These are phyloP conservation scores for Cladosporium halotolerans DNA, from an alignment of 2,329 filamentous ascomycete species.

Conservation along the genomic window DNA sequence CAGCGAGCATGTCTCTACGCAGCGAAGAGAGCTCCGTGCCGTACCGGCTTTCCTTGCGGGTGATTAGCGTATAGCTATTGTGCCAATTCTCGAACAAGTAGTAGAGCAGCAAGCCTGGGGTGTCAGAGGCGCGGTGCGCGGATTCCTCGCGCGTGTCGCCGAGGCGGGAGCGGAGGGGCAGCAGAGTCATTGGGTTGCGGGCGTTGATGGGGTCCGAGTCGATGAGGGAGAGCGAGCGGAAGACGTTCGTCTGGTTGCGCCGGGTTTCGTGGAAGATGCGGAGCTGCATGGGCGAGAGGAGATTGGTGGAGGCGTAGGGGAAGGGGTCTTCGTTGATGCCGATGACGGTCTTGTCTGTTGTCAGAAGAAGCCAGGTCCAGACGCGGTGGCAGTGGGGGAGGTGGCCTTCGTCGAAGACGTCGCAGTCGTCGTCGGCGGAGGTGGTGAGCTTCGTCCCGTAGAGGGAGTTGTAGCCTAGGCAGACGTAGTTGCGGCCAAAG, in stretches of 20 bases:
- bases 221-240: slow-evolving; percentile 54
- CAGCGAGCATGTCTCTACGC: slow-evolving; percentile 50
- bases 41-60: slow-evolving; percentile 42
- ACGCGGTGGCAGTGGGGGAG: slow-evolving; percentile 36
- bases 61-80: slow-evolving; percentile 53
- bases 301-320: slow-evolving; percentile 28
- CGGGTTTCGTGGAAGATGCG: slow-evolving; percentile 47
- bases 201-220: slow-evolving; percentile 35
- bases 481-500: slow-evolving; percentile 61
- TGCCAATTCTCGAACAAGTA: slow-evolving; percentile 63
- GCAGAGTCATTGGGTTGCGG: slow-evolving; percentile 34
- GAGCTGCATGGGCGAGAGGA: slow-evolving; percentile 36
- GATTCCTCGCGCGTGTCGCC: slow-evolving; percentile 42
- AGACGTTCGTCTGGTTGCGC: slow-evolving; percentile 55
- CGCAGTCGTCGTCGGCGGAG: slow-evolving; percentile 39
- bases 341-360: slow-evolving; percentile 63
- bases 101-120: slow-evolving; percentile 57
- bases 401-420: not conserved
- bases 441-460: slow-evolving; percentile 32
- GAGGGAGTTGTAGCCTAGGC: slow-evolving; percentile 64
- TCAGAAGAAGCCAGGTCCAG: slow-evolving; percentile 68
- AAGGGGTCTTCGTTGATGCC: slow-evolving; percentile 60
- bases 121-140: slow-evolving; percentile 45
- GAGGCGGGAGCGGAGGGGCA: slow-evolving; percentile 41
- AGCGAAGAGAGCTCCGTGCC: slow-evolving; percentile 39